Evolutionary conservation across 2,329 filamentous ascomycete species (phyloP), one percentile per base, ranked within the genome.

Genomic region (Fusarium musae): DNA sequence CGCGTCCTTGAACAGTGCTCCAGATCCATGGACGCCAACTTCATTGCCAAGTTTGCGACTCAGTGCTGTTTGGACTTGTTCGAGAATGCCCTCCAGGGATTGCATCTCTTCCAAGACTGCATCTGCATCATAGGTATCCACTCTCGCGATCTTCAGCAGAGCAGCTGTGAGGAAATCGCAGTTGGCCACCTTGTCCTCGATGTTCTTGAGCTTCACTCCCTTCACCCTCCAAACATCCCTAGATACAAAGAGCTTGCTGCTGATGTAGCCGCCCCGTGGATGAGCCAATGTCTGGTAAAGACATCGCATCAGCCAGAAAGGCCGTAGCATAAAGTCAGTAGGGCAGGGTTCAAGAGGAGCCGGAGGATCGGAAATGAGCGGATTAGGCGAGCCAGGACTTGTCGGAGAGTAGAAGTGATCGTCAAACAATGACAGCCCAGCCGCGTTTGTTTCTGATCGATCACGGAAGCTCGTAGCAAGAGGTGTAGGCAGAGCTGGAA

Each of bases 271-370:
- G 42, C 96, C 96, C 30, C 94, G 91, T 5, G 96, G 94, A 78
- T 99, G 96, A 23, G 92, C 93, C 49, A 99, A 90, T 0, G 95
- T 97, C 80, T 98, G 94, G 79, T 96, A 97, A 32, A 99, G 87
- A 70, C 93, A 95, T 61, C 96, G 91, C 94, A 99, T 97, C 49
- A 99, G 87, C 96, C 96, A 99, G 82, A 98, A 99, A 4, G 96
- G 97, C 26, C 96, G 91, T n/a, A 98, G 87, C 77, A 98, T 88
- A 67, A 92, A 92, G 44, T 97, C 94, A 40, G 93, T 93, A 2
- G 96, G 96, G 80, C 97, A 99, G 6, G 96, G 93, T 79, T 99
- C 96, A 9, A 99, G 87, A 0, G 94, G 90, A 28, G 92, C 88
- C 17, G 95, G 95, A 2, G 91, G 89, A 73, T 94, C 91, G 1